Conservation (phyloP, 2,329 filamentous ascomycete species). For the Xylaria sp. region DNA sequence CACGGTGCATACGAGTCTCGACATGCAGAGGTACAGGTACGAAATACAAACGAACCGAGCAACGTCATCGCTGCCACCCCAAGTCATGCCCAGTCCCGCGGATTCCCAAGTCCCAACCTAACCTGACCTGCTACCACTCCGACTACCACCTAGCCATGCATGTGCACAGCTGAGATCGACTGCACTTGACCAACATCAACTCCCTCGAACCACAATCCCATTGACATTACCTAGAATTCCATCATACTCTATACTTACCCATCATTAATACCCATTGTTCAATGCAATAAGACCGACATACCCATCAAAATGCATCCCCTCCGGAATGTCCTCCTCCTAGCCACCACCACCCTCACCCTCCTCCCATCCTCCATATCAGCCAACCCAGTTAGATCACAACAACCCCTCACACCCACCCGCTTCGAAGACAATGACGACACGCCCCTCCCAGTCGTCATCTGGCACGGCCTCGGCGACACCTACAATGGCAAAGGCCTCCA, state of each 20-base stretch:
- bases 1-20: neutral
- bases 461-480: slow-evolving; percentile 78
- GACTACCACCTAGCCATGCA: neutral
- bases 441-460: slow-evolving; percentile 87
- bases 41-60: neutral
- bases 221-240: neutral
- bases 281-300: neutral
- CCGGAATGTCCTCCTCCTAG: slow-evolving; percentile 11
- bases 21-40: neutral
- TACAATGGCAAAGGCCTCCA: slow-evolving; percentile 72
- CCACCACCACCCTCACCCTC: slow-evolving; percentile 15
- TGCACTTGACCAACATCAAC: neutral
- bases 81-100: no score
- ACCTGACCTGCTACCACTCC: neutral
- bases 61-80: neutral
- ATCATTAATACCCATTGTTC: neutral
- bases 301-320: slow-evolving; percentile 15
- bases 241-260: neutral
- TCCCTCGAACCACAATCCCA: neutral
- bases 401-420: slow-evolving; percentile 2
- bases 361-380: slow-evolving; percentile 18
- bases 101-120: no score
- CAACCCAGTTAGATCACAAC: slow-evolving; percentile 3
- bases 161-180: no score
- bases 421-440: slow-evolving; percentile 47